A percentile compares a stretch with the other conserved stretches of the same genome.
phyloP scores from a whole-genome alignment of 2,329 filamentous ascomycete genomes.

The Endocalyx cinctus region DNA sequence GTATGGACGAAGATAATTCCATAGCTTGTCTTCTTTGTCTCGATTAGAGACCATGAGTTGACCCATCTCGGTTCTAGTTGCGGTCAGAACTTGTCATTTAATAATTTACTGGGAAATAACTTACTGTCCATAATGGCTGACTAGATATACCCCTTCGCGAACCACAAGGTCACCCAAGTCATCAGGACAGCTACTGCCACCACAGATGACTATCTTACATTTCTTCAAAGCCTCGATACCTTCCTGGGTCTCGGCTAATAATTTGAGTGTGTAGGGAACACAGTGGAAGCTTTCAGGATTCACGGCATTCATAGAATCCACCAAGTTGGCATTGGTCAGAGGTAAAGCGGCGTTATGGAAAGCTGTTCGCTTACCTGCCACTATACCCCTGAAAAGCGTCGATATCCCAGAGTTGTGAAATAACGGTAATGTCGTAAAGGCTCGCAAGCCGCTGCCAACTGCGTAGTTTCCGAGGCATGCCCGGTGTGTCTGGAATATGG shows the following conservation, averaged over 20 bases:
- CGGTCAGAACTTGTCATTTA: constrained; percentile 2
- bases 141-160: constrained; percentile 42
- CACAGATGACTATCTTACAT: constrained; percentile 43
- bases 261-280: constrained; percentile 54
- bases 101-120: constrained; percentile 11
- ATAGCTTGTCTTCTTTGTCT: constrained; percentile 44
- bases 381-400: constrained; percentile 42
- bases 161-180: constrained; percentile 46
- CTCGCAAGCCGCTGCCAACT: constrained; percentile 34
- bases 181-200: constrained; percentile 49
- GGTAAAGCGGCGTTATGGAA: constrained; percentile 45
- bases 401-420: constrained; percentile 49
- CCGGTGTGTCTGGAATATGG: constrained; percentile 47
- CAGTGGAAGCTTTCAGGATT: constrained; percentile 46
- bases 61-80: constrained; percentile 48
- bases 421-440: constrained; percentile 44
- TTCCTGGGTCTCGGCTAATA: constrained; percentile 49
- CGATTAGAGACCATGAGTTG: constrained; percentile 53
- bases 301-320: constrained; percentile 34
- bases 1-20: constrained; percentile 49
- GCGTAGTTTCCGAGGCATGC: constrained; percentile 11
- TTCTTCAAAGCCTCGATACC: constrained; percentile 40
- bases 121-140: constrained; percentile 45
- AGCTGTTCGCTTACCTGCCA: constrained; percentile 39
- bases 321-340: constrained; percentile 39